These are phyloP conservation scores for Calocybe gambosa DNA, from an alignment of 1,284 basidiomycete genomes.

Conservation along the genomic window DNA sequence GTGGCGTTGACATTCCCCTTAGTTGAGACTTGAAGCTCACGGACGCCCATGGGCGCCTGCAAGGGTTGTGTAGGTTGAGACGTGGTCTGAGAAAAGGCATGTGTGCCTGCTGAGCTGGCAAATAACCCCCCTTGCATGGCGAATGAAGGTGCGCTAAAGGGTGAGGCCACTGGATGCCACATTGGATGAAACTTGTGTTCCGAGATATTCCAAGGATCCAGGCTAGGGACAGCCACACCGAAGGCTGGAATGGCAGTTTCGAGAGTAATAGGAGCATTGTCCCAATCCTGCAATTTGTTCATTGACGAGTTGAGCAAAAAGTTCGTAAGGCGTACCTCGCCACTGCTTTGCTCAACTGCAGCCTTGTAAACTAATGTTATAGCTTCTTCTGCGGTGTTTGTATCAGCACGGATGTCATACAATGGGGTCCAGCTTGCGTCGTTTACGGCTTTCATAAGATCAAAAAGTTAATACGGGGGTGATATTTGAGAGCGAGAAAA, in stretches of 20 bases:
- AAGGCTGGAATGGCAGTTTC: constrained; percentile 27
- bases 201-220: constrained; percentile 23
- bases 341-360: constrained; percentile 29
- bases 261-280: constrained; percentile 24
- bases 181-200: constrained; percentile 6
- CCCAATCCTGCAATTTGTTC: constrained; percentile 18
- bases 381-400: constrained; percentile 24
- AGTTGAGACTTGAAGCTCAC: constrained; percentile 8
- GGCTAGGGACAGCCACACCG: constrained; percentile 18
- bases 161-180: background rate
- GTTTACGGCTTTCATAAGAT: constrained; percentile 24
- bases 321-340: constrained; percentile 23
- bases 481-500: background rate
- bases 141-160: background rate
- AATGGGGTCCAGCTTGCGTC: constrained; percentile 29
- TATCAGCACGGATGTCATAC: constrained; percentile 35
- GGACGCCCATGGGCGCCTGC: constrained; percentile 18
- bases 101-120: background rate
- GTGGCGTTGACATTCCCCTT: constrained; percentile 21
- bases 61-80: constrained; percentile 14
- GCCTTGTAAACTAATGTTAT: constrained; percentile 34
- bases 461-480: background rate
- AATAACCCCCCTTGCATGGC: background rate
- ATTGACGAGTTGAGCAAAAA: background rate
- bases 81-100: background rate